phyloP scores from a whole-genome alignment of 441 rosid genomes.

The Pelargonium cotyledonis region DNA sequence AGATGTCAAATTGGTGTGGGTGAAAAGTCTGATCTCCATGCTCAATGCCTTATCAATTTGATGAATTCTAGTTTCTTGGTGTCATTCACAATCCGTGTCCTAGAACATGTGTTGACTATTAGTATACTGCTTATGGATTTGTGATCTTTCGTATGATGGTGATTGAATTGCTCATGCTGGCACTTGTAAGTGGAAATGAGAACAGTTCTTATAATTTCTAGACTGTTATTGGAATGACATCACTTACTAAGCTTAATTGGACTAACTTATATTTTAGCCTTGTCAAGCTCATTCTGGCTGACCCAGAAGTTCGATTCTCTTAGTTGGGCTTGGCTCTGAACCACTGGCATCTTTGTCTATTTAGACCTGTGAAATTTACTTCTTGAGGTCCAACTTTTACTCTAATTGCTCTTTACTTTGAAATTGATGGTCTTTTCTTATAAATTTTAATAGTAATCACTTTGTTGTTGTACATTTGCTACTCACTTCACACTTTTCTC shows the following conservation, averaged over 20 bases:
- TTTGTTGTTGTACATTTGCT: slow-evolving; percentile 2
- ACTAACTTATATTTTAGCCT: background rate
- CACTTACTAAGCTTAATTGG: background rate
- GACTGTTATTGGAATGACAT: background rate
- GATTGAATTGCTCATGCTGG: background rate
- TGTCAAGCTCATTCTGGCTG: slow-evolving; percentile 4
- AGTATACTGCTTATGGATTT: background rate
- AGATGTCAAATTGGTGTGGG: background rate
- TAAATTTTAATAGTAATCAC: background rate
- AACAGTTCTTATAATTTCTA: background rate
- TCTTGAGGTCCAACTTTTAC: background rate
- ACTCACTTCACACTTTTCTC: background rate
- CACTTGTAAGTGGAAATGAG: background rate
- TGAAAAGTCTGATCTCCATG: background rate
- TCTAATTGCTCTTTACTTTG: background rate
- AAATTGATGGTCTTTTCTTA: background rate
- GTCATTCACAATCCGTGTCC: background rate
- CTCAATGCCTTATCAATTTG: background rate
- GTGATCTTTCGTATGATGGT: background rate
- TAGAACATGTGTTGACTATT: background rate
- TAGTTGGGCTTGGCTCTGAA: too few species aligned
- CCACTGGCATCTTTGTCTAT: too few species aligned
- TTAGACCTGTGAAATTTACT: background rate
- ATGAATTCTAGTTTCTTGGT: background rate
- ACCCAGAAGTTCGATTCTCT: background rate